Conservation (phyloP, 495 filamentous ascomycete species). For the Articulospora tetracladia region DNA sequence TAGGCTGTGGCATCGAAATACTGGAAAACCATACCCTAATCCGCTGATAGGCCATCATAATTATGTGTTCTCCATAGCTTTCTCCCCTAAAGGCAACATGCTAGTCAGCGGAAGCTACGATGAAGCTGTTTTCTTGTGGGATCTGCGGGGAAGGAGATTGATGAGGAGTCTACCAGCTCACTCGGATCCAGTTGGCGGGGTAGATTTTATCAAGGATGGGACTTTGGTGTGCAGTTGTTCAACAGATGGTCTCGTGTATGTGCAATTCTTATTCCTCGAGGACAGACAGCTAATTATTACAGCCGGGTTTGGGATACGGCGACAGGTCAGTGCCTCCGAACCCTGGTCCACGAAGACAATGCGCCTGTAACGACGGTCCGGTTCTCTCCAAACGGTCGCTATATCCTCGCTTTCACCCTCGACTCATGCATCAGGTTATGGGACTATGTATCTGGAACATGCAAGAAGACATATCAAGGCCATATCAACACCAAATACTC, state of each 20-base stretch:
- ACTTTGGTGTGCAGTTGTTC: conserved; percentile 88
- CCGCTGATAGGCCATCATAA: conserved; percentile 87
- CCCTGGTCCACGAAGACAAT: conserved; percentile 94
- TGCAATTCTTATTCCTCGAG: conserved; percentile 10
- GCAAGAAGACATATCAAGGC: conserved; percentile 96
- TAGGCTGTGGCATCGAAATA: conserved; percentile 82
- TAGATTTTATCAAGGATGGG: conserved; percentile 89
- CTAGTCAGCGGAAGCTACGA: conserved; percentile 93
- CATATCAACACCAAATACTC: conserved; percentile 83
- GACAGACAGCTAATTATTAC: conserved; percentile 1
- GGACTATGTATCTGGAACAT: conserved; percentile 86
- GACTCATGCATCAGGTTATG: conserved; percentile 88
- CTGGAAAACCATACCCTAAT: conserved; percentile 48
- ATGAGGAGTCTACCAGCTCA: conserved; percentile 94
- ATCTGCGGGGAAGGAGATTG: conserved; percentile 74
- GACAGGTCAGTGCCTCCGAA: conserved; percentile 92
- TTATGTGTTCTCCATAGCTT: conserved; percentile 90
- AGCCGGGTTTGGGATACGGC: conserved; percentile 91
- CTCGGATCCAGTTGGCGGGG: conserved; percentile 88
- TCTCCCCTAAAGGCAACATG: conserved; percentile 95
- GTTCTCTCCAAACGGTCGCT: conserved; percentile 92
- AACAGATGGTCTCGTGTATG: conserved; percentile 80
- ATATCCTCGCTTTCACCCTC: conserved; percentile 85
- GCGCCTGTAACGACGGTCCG: conserved; percentile 84
- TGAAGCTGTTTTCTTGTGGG: conserved; percentile 96